These are phyloP conservation scores for Oryza officinalis DNA, from an alignment of 176 grass and related monocot genomes.

Conservation along the genomic window DNA sequence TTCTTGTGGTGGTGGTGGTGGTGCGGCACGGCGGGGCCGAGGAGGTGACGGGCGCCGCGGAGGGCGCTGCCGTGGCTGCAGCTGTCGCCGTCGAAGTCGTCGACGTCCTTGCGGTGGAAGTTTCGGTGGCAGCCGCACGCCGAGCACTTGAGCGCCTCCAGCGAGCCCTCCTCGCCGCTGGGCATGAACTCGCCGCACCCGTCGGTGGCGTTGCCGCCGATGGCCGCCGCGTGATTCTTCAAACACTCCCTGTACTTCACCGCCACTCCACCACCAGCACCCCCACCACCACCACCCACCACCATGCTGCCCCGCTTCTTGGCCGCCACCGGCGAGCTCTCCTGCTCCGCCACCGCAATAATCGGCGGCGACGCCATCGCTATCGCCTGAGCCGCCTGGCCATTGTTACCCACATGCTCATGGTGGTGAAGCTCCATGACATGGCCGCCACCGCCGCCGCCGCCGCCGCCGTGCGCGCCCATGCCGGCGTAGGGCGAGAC, in stretches of 20 bases:
- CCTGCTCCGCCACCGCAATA: neutral
- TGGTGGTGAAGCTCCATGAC: slow-evolving; percentile 41
- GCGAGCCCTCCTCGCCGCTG: slow-evolving; percentile 65
- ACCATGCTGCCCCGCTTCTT: slow-evolving; percentile 29
- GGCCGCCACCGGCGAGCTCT: neutral
- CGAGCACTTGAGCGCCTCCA: slow-evolving; percentile 86
- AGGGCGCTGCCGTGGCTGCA: slow-evolving; percentile 24
- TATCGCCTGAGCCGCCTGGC: slow-evolving; percentile 23
- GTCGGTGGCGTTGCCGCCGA: slow-evolving; percentile 86
- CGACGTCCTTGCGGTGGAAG: slow-evolving; percentile 86
- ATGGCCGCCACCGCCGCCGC: slow-evolving; percentile 33
- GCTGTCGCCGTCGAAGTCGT: slow-evolving; percentile 5
- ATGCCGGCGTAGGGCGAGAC: slow-evolving; percentile 47
- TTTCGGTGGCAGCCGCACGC: slow-evolving; percentile 94
- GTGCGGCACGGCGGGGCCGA: slow-evolving; percentile 25
- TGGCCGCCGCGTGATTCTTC: slow-evolving; percentile 92
- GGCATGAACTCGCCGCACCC: slow-evolving; percentile 99
- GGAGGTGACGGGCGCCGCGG: slow-evolving; percentile 31
- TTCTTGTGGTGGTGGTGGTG: slow-evolving; percentile 19
- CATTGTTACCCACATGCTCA: slow-evolving; percentile 11
- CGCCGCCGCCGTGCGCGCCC: neutral
- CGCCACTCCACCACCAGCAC: neutral
- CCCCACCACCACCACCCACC: neutral
- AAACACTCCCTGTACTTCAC: slow-evolving; percentile 88
- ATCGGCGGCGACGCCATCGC: slow-evolving; percentile 22